Evolutionary conservation across 768 basidiomycete genomes (phyloP), one percentile per base, ranked within the genome.

Genomic region (Boletus rex-veris): DNA sequence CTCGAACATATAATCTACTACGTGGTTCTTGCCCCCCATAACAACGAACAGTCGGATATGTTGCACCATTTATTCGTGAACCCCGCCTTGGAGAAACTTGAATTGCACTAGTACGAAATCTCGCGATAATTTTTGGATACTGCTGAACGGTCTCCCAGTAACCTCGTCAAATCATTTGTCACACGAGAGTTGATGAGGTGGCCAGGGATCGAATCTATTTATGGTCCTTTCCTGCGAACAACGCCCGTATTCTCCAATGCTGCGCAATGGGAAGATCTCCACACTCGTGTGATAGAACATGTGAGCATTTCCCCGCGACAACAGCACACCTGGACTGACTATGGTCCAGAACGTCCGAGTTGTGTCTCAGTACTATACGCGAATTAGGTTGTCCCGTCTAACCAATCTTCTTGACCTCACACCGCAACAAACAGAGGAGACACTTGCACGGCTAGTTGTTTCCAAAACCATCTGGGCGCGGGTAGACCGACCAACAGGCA

Each of bases 21-120:
- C 64, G 81, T 98, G 51, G 84, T 97, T 24, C 85, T 98, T 44
- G 90, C 96, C 1, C 86, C 94, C 4, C 89, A 98, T 69, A 90
- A 88, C 69, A 98, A 99, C 67, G 96, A 98, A 71, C 97, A 99
- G 71, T 92, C 88, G 3, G 94, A 98, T 68, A 94, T 98, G 88
- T 75, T 99, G 42, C 86, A 98, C 68, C 90, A 91, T 64, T 77
- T 96, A 30, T 90, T 81, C 64, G 75, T 76, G 42, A 86, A 98
- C 69, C 82, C 93, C 21, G 85, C 88, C 21, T 73, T 98, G 39
- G 72, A 78, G 58, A 94, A 90, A 69, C 76, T 95, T 42, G 86
- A 91, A 60, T 75, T 92, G 39, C 91, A 95, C 68, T 86, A 87
- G 94, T 97, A 75, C 73, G 75, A 36, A n/a, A 24, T 19, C 45